Evolutionary conservation across 2,329 filamentous ascomycete species (phyloP).

Genomic region (Hypoxylon sp.): DNA sequence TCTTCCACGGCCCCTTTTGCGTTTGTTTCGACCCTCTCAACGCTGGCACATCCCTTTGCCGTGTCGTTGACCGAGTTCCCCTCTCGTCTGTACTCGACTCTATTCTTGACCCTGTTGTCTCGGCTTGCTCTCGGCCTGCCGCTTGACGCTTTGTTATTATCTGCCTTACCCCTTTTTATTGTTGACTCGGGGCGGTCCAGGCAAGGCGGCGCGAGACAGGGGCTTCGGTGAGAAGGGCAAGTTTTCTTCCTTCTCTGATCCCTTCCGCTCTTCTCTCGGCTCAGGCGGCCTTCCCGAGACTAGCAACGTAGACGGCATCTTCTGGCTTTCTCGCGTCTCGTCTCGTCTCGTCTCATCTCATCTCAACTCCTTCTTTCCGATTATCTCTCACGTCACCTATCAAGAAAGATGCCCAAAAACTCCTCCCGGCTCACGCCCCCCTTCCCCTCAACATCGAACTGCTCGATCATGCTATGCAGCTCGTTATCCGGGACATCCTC

Average conservation of each 20-base stretch:
- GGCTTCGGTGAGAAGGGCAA: background rate
- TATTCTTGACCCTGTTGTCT: background rate
- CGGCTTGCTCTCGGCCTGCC: constrained; percentile 41
- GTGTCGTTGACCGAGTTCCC: background rate
- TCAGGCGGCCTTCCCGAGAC: background rate
- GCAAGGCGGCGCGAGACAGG: background rate
- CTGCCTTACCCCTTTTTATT: background rate
- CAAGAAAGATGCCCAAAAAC: constrained; percentile 70
- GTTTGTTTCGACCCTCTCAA: background rate
- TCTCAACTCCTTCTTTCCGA: background rate
- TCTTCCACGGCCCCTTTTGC: constrained; percentile 21
- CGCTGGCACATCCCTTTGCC: background rate
- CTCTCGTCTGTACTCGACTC: constrained; percentile 4
- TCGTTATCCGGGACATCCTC: constrained; percentile 95
- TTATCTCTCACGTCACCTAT: constrained; percentile 45
- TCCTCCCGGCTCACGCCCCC: constrained; percentile 80
- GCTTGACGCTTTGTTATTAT: constrained; percentile 37
- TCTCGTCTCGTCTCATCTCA: background rate
- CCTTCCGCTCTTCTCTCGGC: background rate
- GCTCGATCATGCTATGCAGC: constrained; percentile 94
- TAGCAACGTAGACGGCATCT: background rate
- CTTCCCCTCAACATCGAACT: constrained; percentile 95
- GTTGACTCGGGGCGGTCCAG: background rate
- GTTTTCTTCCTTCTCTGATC: background rate
- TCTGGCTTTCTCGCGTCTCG: background rate